Evolutionary conservation across 306 rosid genomes (phyloP), one percentile per base, ranked within the genome.

Genomic region (Echinosophora koreensis): DNA sequence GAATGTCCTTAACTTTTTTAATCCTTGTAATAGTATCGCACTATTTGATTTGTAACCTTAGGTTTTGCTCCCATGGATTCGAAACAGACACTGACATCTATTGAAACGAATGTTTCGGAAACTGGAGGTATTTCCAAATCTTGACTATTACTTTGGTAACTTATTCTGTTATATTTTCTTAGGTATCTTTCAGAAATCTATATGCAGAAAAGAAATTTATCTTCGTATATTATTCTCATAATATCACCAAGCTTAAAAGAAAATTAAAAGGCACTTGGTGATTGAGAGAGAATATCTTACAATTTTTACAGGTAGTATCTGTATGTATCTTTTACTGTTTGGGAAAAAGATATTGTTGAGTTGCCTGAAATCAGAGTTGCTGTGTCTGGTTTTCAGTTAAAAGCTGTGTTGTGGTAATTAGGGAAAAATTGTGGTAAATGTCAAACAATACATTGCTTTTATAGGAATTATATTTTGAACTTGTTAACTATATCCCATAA

Each of bases 31-130:
- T 18, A 34, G 32, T 70, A 73, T 54, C 56, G 22, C 60, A 42
- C 64, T 56, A 13, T 78, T 67, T 35, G 22, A 75, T 71, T 68
- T 82, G 38, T 71, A 77, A 82, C 69, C 37, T 5, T 82, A 94
- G 98, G 98, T 73, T 87, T 94, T 84, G 59, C 86, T 67, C 87
- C 85, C 55, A 46, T 51, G 30, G 89, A 85, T 60, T 81, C 92
- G 67, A 79, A 79, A 73, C 84, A 77, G 57, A 66, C 50, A 47
- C 82, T 37, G 77, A 50, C 74, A 71, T 81, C 76, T 79, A 64
- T 46, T 54, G 93, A 84, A 74, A 73, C 81, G 41, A 79, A 75
- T 85, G 69, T 71, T 66, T 85, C 88, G n/a, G 88, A 83, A 63
- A 70, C 69, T 81, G 88, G 86, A 88, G 98, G 98, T 94, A 75